Conservation (phyloP, 306 rosid species). For the Trichosanthes truncata region DNA sequence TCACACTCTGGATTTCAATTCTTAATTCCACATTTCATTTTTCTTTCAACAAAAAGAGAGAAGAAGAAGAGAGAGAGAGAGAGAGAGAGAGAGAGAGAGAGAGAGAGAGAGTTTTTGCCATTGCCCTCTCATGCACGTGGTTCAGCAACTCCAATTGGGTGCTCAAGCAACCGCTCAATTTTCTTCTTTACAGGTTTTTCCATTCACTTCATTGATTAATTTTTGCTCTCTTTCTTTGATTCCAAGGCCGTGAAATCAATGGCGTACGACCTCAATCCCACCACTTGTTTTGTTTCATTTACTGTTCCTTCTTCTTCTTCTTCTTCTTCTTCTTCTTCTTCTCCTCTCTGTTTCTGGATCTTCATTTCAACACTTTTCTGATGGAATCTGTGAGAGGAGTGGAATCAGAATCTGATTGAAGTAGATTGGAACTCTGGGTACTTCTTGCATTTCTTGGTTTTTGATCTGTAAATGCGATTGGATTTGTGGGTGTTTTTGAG, state of each 20-base stretch:
- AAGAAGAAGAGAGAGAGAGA: slow-evolving; percentile 9
- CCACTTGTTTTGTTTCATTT: not conserved
- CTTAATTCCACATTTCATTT: slow-evolving; percentile 13
- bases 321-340: slow-evolving; percentile 18
- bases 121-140: slow-evolving; percentile 56
- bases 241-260: not conserved
- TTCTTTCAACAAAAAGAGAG: not conserved
- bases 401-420: not conserved
- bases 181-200: slow-evolving; percentile 30
- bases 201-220: slow-evolving; percentile 32
- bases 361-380: slow-evolving; percentile 18
- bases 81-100: not conserved
- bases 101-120: not conserved
- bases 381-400: not conserved
- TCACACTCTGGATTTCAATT: not conserved
- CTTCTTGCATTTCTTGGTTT: slow-evolving; percentile 15
- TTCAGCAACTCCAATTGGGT: slow-evolving; percentile 42
- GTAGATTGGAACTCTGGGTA: slow-evolving; percentile 13
- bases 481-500: not conserved
- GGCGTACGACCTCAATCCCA: slow-evolving; percentile 14
- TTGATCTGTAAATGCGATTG: slow-evolving; percentile 7
- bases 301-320: slow-evolving; percentile 11
- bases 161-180: slow-evolving; percentile 18
- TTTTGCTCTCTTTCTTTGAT: slow-evolving; percentile 34
- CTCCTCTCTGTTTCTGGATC: slow-evolving; percentile 23